Conservation (phyloP, 805 yeast species). For the Pichia gijzeniarum region DNA sequence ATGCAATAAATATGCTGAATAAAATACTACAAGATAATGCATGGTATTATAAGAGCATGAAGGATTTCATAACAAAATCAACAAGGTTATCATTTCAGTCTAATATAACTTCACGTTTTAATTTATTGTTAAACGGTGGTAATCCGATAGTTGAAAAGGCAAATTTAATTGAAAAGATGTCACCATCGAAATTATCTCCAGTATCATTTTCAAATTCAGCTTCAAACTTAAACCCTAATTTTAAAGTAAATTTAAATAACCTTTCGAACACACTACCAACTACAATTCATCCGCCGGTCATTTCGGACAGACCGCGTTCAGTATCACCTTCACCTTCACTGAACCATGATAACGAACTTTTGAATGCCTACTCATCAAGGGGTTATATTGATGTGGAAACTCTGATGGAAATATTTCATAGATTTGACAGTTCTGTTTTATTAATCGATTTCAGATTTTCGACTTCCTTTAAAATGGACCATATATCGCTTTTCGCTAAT, state of each 20-base stretch:
- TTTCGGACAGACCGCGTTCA: constrained; percentile 1
- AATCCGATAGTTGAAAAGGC: constrained; percentile 8
- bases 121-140: constrained; percentile 9
- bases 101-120: constrained; percentile 7
- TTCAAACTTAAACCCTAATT: background rate
- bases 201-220: background rate
- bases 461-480: constrained; percentile 53
- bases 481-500: constrained; percentile 48
- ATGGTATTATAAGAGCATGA: constrained; percentile 5
- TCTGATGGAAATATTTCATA: constrained; percentile 21
- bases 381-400: constrained; percentile 9
- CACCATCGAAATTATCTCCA: background rate
- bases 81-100: constrained; percentile 5
- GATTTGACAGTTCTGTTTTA: constrained; percentile 36
- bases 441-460: constrained; percentile 67
- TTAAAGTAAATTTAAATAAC: background rate
- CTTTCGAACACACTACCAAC: background rate
- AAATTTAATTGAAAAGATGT: constrained; percentile 3
- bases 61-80: constrained; percentile 6
- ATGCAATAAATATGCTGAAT: background rate
- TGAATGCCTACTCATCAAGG: constrained; percentile 1
- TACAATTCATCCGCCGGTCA: background rate
- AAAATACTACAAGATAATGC: background rate
- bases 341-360: background rate
- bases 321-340: constrained; percentile 2